phyloP scores from a whole-genome alignment of 257 asterid genomes.

The Vinca minor region DNA sequence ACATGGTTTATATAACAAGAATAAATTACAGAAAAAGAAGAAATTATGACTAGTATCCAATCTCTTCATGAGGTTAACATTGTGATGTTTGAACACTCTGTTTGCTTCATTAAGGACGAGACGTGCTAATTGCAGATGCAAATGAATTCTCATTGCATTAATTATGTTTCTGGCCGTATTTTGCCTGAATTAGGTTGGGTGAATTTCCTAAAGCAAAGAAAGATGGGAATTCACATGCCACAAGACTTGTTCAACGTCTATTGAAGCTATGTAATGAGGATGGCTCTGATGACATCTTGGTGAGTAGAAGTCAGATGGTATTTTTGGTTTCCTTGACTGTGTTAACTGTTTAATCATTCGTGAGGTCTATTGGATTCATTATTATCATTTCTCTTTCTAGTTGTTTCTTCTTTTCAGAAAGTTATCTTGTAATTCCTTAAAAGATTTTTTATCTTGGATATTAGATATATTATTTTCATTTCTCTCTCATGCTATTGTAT shows the following conservation, averaged over 20 bases:
- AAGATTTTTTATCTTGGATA: too few relatives aligned
- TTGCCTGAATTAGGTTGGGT: constrained; percentile 51
- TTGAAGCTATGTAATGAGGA: constrained; percentile 58
- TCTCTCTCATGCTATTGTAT: not conserved
- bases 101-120: not conserved
- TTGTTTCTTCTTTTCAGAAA: too few relatives aligned
- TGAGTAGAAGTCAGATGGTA: constrained; percentile 31
- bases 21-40: not conserved
- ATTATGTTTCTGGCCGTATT: not conserved
- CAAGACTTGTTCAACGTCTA: constrained; percentile 55
- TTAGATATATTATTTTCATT: too few relatives aligned
- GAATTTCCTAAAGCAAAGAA: constrained; percentile 64
- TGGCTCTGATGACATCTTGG: constrained; percentile 52
- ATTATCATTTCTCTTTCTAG: too few relatives aligned
- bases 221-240: constrained; percentile 60
- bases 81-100: not conserved
- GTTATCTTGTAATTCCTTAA: too few relatives aligned
- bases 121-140: not conserved
- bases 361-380: not conserved
- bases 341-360: not conserved
- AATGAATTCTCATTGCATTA: not conserved
- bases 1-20: too few relatives aligned
- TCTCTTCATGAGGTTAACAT: constrained; percentile 4
- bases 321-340: not conserved
- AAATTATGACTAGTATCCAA: not conserved